Base-by-base conservation (phyloP, 495 filamentous ascomycete species). In the Penicillium egyptiacum region DNA sequence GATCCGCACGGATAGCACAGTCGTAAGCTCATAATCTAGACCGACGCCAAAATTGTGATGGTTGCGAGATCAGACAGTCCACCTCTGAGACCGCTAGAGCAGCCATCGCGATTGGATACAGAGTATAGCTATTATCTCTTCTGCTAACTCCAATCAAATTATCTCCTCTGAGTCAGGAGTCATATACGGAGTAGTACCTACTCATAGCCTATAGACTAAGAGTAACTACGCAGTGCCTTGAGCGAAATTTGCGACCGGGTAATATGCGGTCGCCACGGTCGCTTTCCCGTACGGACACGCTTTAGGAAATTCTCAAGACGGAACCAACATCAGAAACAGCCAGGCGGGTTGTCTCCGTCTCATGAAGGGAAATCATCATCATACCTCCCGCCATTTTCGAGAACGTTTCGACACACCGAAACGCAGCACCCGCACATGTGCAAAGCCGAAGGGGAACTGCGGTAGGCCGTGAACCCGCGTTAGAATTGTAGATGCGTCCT, bases 391-490 rank as follows among this genome's bases (percentile, higher is more conserved):
- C 3, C 30, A 30, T 17, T 31, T 62, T 62, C 56, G 50, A 53
- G 59, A 62, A 65, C 40, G 28, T 40, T 59, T 58, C 58, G 55
- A 51, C 52, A 53, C 54, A 23, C 22, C 37, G 46, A 10, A 48
- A 30, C 35, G 26, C 45, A 53, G 20, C 45, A 53, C 41, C 41
- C 20, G 20, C 45, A 31, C 19, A 59, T 64, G 53, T 65, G 56
- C 16, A 22, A 28, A 40, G 35, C 54, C 54, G 50, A 19, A 12
- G 45, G 14, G n/a, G 6, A 31, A 26, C 44, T 42, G 53, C 23
- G 19, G 51, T 22, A 35, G 44, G 50, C 57, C 42, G 40, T 26
- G 33, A 26, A 26, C n/a, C 40, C 46, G 33, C 6, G 12, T 64
- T 55, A 11, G 4, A 26, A 64, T 54, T 55, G 20, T 12, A 53